A percentile compares a stretch with the other conserved stretches of the same genome.
Evolutionary conservation across 805 yeast genomes (phyloP).

Genomic region (Tetrapisispora fleetii): DNA sequence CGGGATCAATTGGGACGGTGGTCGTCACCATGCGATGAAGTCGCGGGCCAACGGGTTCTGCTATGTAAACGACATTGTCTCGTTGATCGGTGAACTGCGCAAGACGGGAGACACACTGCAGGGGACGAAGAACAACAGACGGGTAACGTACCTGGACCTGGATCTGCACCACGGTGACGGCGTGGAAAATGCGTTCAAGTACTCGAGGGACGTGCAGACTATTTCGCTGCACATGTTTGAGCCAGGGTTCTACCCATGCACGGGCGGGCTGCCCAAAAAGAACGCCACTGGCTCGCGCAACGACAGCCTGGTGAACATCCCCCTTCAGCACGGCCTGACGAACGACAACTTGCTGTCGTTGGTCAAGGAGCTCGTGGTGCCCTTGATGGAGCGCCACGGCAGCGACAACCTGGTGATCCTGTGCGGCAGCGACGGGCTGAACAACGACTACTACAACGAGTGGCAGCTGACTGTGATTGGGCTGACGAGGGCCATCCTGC

Average conservation of each 20-base stretch:
- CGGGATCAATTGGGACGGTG: constrained; percentile 70
- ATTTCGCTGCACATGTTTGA: constrained; percentile 57
- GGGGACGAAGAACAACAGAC: constrained; percentile 32
- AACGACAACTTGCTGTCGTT: constrained; percentile 36
- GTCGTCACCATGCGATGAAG: constrained; percentile 59
- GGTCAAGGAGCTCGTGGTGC: constrained; percentile 34
- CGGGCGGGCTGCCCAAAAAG: constrained; percentile 41
- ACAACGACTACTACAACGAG: constrained; percentile 51
- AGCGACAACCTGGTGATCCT: constrained; percentile 55
- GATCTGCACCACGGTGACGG: constrained; percentile 82
- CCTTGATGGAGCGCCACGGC: constrained; percentile 29
- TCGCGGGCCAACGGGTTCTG: constrained; percentile 59
- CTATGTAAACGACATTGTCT: constrained; percentile 58
- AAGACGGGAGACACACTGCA: constrained; percentile 8
- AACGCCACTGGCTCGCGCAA: constrained; percentile 15
- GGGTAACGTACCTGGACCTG: constrained; percentile 53
- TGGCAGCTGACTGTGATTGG: constrained; percentile 61
- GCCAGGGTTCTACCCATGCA: constrained; percentile 64
- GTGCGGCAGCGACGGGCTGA: constrained; percentile 67
- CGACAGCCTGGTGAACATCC: constrained; percentile 40
- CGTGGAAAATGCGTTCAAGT: constrained; percentile 54
- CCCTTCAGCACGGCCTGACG: constrained; percentile 45
- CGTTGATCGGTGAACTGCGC: constrained; percentile 45
- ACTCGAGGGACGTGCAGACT: constrained; percentile 46
- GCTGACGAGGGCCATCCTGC: constrained; percentile 30